Evolutionary conservation across 139 green algal genomes (phyloP), one percentile per base, ranked within the genome.

Genomic region (Diplosphaera chodatii): DNA sequence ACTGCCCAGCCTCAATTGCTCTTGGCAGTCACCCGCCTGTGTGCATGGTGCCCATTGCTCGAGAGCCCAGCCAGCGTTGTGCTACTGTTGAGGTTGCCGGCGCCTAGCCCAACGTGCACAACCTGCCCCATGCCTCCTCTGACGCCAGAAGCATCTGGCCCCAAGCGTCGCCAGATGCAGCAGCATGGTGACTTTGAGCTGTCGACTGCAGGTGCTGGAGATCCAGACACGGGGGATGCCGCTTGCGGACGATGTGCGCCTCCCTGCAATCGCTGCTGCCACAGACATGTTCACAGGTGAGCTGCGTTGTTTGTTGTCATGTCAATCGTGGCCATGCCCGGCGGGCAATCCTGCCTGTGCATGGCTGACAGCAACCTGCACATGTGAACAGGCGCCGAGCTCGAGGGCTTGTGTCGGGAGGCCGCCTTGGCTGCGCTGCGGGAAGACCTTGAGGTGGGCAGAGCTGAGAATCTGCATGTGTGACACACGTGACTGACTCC

Each of bases 81-180:
- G 22, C 79, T 88, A 20, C 77, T 98, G 65, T 95, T 89, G 62
- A 94, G 98, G 62, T 91, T 92, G 23, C 91, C 94, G 0, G 92
- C 91, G 8, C n/a, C n/a, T n/a, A n/a, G n/a, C n/a, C n/a, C n/a
- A n/a, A n/a, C n/a, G n/a, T n/a, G n/a, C n/a, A n/a, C n/a, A n/a
- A n/a, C n/a, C n/a, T n/a, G n/a, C n/a, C n/a, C n/a, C n/a, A n/a
- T n/a, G n/a, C n/a, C n/a, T n/a, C n/a, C n/a, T n/a, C n/a, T n/a
- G n/a, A n/a, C n/a, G n/a, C n/a, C n/a, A n/a, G n/a, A n/a, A n/a
- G n/a, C n/a, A n/a, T n/a, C n/a, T n/a, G n/a, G n/a, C n/a, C n/a
- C n/a, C n/a, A n/a, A n/a, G n/a, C n/a, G n/a, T n/a, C n/a, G n/a
- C n/a, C n/a, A n/a, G 94, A 98, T 56, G 20, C 33, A 32, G 63